Evolutionary conservation across 495 filamentous ascomycete genomes (phyloP).

Genomic region (Achaetomiella virescens): DNA sequence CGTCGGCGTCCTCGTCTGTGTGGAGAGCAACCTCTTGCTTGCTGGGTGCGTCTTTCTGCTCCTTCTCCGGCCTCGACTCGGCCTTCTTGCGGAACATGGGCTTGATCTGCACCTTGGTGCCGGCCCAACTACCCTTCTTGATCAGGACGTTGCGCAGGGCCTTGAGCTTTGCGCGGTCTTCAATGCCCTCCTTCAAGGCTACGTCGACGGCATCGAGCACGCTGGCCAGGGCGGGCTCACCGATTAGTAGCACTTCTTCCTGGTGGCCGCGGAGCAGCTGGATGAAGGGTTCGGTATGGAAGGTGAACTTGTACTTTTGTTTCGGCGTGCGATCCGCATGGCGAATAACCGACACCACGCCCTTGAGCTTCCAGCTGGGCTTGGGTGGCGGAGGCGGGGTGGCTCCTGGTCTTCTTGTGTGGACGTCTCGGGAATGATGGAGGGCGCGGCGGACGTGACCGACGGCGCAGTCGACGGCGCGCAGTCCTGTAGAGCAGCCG

Average conservation of each 20-base stretch:
- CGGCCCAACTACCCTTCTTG: constrained; percentile 87
- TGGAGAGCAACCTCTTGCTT: not conserved
- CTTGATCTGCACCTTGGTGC: constrained; percentile 98
- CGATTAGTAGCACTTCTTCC: constrained; percentile 92
- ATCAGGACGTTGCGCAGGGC: constrained; percentile 76
- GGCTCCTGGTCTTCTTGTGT: constrained; percentile 25
- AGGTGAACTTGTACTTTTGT: constrained; percentile 99
- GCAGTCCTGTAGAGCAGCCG: constrained; percentile 31
- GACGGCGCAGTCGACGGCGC: constrained; percentile 38
- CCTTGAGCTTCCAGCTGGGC: constrained; percentile 95
- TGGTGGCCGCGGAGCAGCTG: constrained; percentile 89
- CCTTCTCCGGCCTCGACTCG: constrained; percentile 42
- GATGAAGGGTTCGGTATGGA: constrained; percentile 93
- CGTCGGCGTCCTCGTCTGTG: constrained; percentile 15
- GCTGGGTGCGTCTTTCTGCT: constrained; percentile 15
- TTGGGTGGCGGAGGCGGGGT: constrained; percentile 81
- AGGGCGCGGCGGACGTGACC: constrained; percentile 38
- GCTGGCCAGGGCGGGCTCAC: constrained; percentile 81
- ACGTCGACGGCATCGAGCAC: constrained; percentile 77
- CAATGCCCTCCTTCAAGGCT: constrained; percentile 68
- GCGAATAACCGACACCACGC: constrained; percentile 93
- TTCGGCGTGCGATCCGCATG: constrained; percentile 97
- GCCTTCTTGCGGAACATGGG: constrained; percentile 89
- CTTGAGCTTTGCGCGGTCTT: constrained; percentile 82
- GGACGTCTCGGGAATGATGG: constrained; percentile 17